These are phyloP conservation scores for Nemania abortiva DNA, from an alignment of 2,329 filamentous ascomycete genomes.

Conservation along the genomic window DNA sequence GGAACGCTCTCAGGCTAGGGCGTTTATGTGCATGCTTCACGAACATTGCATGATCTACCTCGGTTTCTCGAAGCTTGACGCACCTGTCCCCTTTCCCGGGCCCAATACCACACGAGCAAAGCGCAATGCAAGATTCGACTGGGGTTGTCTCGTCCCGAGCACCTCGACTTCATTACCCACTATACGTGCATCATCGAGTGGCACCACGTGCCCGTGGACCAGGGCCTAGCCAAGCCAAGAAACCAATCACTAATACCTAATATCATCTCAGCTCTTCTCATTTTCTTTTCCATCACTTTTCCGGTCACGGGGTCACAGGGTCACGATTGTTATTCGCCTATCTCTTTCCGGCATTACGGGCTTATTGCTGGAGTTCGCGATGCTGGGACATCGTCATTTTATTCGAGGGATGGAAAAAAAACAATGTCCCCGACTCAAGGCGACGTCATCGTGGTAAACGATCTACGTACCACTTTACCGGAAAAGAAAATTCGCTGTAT, in stretches of 20 bases:
- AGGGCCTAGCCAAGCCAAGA: slow-evolving; percentile 21
- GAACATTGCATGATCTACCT: slow-evolving; percentile 14
- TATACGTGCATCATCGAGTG: slow-evolving; percentile 31
- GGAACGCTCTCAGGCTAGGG: background rate
- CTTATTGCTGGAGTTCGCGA: slow-evolving; percentile 13
- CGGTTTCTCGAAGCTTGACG: slow-evolving; percentile 1
- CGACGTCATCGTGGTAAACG: slow-evolving; percentile 15
- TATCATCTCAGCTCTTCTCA: slow-evolving; percentile 27
- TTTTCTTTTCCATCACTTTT: background rate
- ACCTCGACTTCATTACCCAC: slow-evolving; percentile 22
- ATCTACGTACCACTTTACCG: slow-evolving; percentile 17
- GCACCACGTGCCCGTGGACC: slow-evolving; percentile 35
- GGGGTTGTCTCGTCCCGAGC: slow-evolving; percentile 25
- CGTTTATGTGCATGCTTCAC: slow-evolving; percentile 17
- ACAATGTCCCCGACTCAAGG: background rate
- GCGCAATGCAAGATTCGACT: slow-evolving; percentile 33
- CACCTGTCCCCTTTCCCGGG: slow-evolving; percentile 22
- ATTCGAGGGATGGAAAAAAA: background rate
- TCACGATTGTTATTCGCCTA: background rate
- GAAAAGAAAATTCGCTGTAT: background rate
- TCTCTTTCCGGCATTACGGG: slow-evolving; percentile 14
- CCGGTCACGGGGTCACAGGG: slow-evolving; percentile 20
- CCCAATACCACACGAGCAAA: slow-evolving; percentile 12
- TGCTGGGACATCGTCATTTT: background rate
- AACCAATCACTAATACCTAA: slow-evolving; percentile 24